Evolutionary conservation across 176 grass and related monocot genomes (phyloP), one percentile per base, ranked within the genome.

Genomic region (Oryza glaberrima): DNA sequence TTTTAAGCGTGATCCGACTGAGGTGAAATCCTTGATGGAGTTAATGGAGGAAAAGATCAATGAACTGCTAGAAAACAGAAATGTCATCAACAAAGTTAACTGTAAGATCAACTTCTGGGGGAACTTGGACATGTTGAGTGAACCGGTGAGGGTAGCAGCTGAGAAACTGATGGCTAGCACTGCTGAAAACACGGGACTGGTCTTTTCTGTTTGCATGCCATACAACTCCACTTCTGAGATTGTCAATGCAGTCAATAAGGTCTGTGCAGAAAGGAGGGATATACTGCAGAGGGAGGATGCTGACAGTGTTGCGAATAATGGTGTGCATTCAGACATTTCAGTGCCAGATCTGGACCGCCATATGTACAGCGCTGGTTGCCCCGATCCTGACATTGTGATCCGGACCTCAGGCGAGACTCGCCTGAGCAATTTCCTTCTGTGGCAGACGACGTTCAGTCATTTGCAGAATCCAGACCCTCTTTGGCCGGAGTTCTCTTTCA

Each of bases 391-490:
- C 69, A 91, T 98, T 20, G 76, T 95, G 63, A 87, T 98, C 56
- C 85, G 95, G 16, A 95, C 95, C 45, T 95, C 93, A 6, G 93
- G 95, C 0, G 95, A 98, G 80, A 92, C 85, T 46, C 87, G 93
- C 3, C 68, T 98, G 54, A 98, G 95, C 77, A 98, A 98, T 73
- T 98, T 98, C 48, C 91, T 98, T 43, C 82, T 98, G 1, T 95
- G 93, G 93, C 95, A 98, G 84, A 86, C 85, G 0, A 86, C 87
- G 6, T 93, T 90, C 32, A 91, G 82, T 13, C 95, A 95, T 81
- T 51, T 95, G 79, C 92, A 95, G 81, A 95, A 85, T 56, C 93
- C 95, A 5, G 41, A 70, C 5, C 64, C 80, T 41, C 73, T 93
- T 22, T 95, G 95, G 95, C 95, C 95, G 0, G 92, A 98, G 20